Conservation (phyloP, 257 asterid genomes). For the Nemophila menziesii region DNA sequence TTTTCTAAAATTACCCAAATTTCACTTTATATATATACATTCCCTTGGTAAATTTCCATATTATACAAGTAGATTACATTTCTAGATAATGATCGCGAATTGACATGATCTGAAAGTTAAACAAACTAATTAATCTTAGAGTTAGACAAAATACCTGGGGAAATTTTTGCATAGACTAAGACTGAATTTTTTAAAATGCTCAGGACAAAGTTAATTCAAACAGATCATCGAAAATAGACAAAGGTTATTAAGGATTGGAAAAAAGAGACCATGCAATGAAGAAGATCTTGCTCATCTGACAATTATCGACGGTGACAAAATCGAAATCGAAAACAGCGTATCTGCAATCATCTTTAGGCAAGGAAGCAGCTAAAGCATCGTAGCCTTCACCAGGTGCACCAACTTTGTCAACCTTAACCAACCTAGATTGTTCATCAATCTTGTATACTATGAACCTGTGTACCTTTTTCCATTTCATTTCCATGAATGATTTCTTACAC, state of each 20-base stretch:
- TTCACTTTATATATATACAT: no score
- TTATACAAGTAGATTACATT: no score
- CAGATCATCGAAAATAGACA: not conserved
- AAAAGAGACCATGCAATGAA: constrained; percentile 70
- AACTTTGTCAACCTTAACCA: constrained; percentile 65
- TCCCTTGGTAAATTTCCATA: no score
- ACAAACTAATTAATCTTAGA: no score
- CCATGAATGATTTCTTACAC: constrained; percentile 80
- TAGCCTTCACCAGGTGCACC: constrained; percentile 68
- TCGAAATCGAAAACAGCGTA: constrained; percentile 83
- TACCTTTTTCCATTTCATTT: constrained; percentile 85
- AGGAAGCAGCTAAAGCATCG: constrained; percentile 58
- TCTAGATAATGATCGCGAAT: no score
- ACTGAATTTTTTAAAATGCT: no score
- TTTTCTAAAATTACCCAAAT: no score
- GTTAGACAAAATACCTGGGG: no score
- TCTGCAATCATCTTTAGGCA: constrained; percentile 84
- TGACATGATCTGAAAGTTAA: no score
- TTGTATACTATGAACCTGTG: constrained; percentile 76
- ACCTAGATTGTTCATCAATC: constrained; percentile 56
- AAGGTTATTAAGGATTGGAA: not conserved
- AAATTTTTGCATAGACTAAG: no score
- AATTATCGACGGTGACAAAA: constrained; percentile 75
- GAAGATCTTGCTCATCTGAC: constrained; percentile 90
- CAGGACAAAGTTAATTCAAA: not conserved